A percentile compares a stretch with the other conserved stretches of the same genome.
Evolutionary conservation across 2,329 filamentous ascomycete genomes (phyloP).

Genomic region (Pseudogymnoascus sp.): DNA sequence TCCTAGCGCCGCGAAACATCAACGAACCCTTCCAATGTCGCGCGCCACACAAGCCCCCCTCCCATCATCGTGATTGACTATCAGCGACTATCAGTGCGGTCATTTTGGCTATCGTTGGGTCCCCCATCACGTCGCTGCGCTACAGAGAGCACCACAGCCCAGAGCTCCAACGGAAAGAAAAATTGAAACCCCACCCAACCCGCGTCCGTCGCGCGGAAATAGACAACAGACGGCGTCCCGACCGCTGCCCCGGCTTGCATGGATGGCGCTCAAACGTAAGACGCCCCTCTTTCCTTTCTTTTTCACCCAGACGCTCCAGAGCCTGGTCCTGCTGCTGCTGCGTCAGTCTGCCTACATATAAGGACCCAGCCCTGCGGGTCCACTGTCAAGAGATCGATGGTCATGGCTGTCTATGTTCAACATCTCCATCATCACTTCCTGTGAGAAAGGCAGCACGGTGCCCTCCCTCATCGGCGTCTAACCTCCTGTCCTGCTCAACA

Average conservation of each 20-base stretch:
- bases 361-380: not conserved
- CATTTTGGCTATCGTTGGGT: not conserved
- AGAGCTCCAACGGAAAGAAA: not conserved
- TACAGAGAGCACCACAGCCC: not conserved
- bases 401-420: slow-evolving; percentile 6
- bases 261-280: not conserved
- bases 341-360: slow-evolving; percentile 1
- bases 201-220: not conserved
- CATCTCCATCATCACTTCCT: slow-evolving; percentile 4
- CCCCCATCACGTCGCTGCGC: not conserved
- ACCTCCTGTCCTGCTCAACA: not conserved
- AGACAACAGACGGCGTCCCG: not conserved
- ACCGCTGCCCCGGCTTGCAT: not conserved
- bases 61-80: too few species aligned
- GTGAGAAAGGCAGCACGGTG: not conserved
- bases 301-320: not conserved
- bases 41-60: not conserved
- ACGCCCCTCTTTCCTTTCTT: slow-evolving; percentile 2
- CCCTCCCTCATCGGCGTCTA: not conserved
- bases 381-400: not conserved
- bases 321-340: not conserved
- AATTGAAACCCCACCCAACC: not conserved
- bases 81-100: not conserved
- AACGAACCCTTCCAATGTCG: not conserved
- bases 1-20: not conserved